Conservation (phyloP, 1,139 yeast genomes). For the Williopsis jadinii region DNA sequence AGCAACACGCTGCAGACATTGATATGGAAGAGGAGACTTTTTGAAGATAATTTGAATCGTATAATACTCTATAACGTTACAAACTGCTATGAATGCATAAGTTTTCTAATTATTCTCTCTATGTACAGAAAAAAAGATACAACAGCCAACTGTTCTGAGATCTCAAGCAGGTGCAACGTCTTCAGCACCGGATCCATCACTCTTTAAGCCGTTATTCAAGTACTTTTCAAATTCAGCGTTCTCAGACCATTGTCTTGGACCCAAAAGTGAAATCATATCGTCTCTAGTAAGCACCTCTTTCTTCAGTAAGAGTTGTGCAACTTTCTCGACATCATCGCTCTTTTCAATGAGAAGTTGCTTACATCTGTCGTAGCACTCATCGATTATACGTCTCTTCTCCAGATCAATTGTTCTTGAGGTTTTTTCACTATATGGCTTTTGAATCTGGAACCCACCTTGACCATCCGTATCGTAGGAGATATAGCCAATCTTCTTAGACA, state of each 20-base stretch:
- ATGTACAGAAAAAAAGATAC: too few species aligned
- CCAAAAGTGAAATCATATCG: conserved; percentile 68
- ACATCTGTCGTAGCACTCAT: conserved; percentile 47
- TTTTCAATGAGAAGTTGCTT: conserved; percentile 48
- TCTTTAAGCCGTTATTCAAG: conserved; percentile 34
- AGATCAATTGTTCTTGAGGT: conserved; percentile 61
- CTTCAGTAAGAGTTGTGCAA: conserved; percentile 58
- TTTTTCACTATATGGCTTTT: conserved; percentile 62
- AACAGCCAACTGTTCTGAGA: too few species aligned
- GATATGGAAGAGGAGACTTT: conserved; percentile 23
- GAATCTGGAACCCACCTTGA: conserved; percentile 28
- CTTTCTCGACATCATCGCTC: conserved; percentile 53
- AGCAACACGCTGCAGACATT: conserved; percentile 6
- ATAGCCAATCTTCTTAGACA: conserved; percentile 66
- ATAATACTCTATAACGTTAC: background rate
- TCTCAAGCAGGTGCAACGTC: background rate
- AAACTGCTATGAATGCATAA: background rate
- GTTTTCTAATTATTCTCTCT: background rate
- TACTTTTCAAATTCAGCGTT: conserved; percentile 80
- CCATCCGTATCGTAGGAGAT: conserved; percentile 43
- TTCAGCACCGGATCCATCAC: background rate
- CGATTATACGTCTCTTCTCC: conserved; percentile 59
- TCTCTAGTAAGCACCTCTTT: conserved; percentile 77
- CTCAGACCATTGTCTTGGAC: conserved; percentile 73
- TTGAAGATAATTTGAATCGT: conserved; percentile 1